phyloP scores from a whole-genome alignment of 2,329 filamentous ascomycete species.

The Claviceps sorghi region DNA sequence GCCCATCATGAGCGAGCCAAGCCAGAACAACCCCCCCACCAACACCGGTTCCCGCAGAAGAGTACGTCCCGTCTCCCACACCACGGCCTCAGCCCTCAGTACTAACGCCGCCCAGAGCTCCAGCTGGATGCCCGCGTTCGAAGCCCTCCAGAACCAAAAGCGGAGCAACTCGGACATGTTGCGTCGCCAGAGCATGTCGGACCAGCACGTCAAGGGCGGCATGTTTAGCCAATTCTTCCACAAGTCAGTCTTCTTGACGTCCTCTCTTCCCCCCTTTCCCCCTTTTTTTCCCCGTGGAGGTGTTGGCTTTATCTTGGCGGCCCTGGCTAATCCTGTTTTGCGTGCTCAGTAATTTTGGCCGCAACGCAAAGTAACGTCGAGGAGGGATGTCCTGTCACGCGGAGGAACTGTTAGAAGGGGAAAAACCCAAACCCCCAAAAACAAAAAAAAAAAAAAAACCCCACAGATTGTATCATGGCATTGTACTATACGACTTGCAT shows the following conservation, averaged over 20 bases:
- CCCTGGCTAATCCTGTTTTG: neutral
- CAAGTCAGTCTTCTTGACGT: conserved; percentile 29
- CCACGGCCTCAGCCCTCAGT: too few species aligned
- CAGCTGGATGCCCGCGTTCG: conserved; percentile 32
- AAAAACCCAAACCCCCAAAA: too few species aligned
- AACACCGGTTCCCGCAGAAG: conserved; percentile 15
- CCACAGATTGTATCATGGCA: neutral
- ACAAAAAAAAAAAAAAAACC: too few species aligned
- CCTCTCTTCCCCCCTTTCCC: neutral
- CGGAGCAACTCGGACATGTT: conserved; percentile 29
- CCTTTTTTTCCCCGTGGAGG: neutral
- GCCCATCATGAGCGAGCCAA: conserved; percentile 17
- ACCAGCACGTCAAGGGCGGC: conserved; percentile 35
- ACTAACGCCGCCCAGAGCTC: conserved; percentile 33
- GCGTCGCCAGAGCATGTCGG: conserved; percentile 40
- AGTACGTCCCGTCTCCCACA: conserved; percentile 9
- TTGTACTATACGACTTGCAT: neutral
- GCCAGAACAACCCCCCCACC: conserved; percentile 9
- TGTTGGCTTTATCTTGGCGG: too few species aligned
- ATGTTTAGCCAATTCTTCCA: conserved; percentile 42
- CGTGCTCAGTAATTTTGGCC: conserved; percentile 18
- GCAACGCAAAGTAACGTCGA: conserved; percentile 13
- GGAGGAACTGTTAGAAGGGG: too few species aligned
- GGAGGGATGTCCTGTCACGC: neutral
- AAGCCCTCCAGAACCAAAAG: conserved; percentile 36